Base-by-base conservation (phyloP, 768 basidiomycete genomes). In the Mycena chlorophos region DNA sequence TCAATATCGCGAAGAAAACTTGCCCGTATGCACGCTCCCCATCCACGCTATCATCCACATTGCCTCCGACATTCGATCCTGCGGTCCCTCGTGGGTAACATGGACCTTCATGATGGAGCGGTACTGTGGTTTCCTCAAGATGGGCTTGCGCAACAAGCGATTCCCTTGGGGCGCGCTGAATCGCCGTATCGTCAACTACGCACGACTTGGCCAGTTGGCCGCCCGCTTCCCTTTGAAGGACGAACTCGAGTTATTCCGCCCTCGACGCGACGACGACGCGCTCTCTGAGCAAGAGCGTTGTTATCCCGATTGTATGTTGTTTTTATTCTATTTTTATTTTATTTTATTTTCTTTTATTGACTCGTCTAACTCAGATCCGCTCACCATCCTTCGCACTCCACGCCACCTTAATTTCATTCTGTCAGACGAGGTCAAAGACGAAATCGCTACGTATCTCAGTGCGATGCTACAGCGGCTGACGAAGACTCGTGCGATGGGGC, bases 31-130 rank as follows among this genome's bases (percentile, higher is more conserved):
- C 49, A 45, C 49, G 2, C 50, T 58, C 16, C 29, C 57, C 4
- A 17, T 58, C 16, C 57, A 58, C 26, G 45, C 45, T 5, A 5
- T 46, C 6, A 20, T 46, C 45, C 45, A 46, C 45, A 46, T 46
- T 6, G 12, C 45, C 23, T 5, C 23, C 6, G n/a, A 46, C 45
- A 46, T 46, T 26, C 45, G 5, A 5, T 8, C 23, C n/a, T 5
- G 23, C 26, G 45, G 45, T 6, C 45, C 45, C 6, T 8, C n/a
- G 45, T 46, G 45, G 45, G 27, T 25, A 4, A 25, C 8, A 4
- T 46, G 45, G 45, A 46, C 5, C 26, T 46, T 6, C 26, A 31
- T 47, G 2, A 58, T 51, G 53, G 57, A 58, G 29, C 49, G 53
- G 26, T 58, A 51, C 23, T 50, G 48, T 12, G 57, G 57, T 12